Conservation (phyloP, 345 rosid species). For the Gossypium arboreum region DNA sequence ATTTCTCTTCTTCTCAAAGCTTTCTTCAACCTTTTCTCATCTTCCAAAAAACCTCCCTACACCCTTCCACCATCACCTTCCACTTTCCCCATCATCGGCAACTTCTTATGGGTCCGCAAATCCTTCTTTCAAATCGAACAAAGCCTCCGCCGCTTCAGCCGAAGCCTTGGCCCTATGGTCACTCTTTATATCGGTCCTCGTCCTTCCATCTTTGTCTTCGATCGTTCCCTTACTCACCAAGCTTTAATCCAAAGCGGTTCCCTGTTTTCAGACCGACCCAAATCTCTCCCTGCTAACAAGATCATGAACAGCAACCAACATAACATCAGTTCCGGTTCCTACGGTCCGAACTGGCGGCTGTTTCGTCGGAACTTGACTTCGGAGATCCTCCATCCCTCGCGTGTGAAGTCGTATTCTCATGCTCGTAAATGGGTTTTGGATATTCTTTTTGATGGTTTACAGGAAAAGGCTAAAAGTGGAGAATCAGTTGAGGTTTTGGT, state of each 20-base stretch:
- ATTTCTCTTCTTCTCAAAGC: neutral
- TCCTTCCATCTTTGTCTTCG: neutral
- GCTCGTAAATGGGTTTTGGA: neutral
- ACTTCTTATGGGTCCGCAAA: neutral
- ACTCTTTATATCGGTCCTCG: neutral
- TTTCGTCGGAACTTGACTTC: neutral
- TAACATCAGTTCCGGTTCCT: neutral
- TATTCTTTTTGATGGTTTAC: neutral
- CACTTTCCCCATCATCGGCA: neutral
- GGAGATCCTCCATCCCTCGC: neutral
- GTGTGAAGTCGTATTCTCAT: neutral
- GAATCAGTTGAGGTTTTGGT: neutral
- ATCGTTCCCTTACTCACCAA: neutral
- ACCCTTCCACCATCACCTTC: neutral
- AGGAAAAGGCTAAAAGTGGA: neutral
- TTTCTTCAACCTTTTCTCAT: neutral
- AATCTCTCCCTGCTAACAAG: neutral
- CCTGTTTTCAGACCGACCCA: neutral
- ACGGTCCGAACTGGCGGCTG: neutral
- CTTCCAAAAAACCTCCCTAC: neutral
- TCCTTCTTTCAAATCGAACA: neutral
- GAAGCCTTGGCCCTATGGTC: neutral
- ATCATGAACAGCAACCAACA: constrained; percentile 1
- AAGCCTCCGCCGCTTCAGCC: neutral
- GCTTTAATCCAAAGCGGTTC: neutral